Evolutionary conservation across 192 early-diverging fungal species (phyloP), one percentile per base, ranked within the genome.

Genomic region (Coemansia umbellata): DNA sequence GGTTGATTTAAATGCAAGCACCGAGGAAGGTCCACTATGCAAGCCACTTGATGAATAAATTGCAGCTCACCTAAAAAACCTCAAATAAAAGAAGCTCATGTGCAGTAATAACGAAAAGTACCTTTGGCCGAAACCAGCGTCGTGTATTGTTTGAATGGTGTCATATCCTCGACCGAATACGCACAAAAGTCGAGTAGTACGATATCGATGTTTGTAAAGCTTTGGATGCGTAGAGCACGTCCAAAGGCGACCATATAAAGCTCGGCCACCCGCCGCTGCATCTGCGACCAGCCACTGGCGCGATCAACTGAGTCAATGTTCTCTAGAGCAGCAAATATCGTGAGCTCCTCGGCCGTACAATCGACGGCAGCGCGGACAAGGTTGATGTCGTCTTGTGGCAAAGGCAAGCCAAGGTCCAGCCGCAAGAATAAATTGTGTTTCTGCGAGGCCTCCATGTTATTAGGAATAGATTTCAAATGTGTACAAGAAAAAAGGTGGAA

Each of bases 201-300:
- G n/a, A 75, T 56, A 17, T 69, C 61, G 5, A 68, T 22, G 5
- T 8, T 41, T n/a, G 32, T 22, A 21, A 8, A 11, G 35, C 28
- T 18, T 9, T 52, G 33, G 31, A 22, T 50, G 9, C 47, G 52
- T 17, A 69, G 49, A 5, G 60, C 53, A 47, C 31, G 56, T 19
- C 53, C 57, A 36, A 53, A 54, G 19, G 65, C 28, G 13, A 60
- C 30, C 4, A 55, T 58, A 30, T 75, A 75, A 18, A 75, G 55
- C 42, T 75, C 72, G 15, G 72, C 60, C 8, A 75, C 37, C 8
- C 65, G 72, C 14, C 58, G 65, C 55, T 75, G 72, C 72, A 75
- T 68, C 36, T 56, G 59, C 44, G 57, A 47, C 72, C 72, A 75
- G 4, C 72, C 72, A 18, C 9, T 28, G 31, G 15, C 42, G 3